Percentiles rank a stretch among this genome's conserved stretches.
phyloP scores from a whole-genome alignment of 2,329 filamentous ascomycete genomes.

The Stylonectria norvegica region DNA sequence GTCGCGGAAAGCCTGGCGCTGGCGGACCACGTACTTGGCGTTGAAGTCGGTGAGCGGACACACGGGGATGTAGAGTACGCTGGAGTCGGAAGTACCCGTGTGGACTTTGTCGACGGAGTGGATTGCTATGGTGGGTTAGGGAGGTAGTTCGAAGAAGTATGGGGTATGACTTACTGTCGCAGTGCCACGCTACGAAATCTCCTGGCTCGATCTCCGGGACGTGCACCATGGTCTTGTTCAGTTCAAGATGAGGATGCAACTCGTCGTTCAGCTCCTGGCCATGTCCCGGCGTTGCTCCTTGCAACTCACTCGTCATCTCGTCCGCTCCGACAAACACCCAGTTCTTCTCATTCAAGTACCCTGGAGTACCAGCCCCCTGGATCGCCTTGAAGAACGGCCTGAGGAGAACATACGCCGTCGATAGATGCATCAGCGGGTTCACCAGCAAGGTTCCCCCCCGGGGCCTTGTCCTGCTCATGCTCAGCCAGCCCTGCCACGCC shows the following conservation, averaged over 20 bases:
- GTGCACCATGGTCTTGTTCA: conserved; percentile 65
- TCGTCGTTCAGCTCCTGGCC: conserved; percentile 65
- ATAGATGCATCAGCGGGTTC: conserved; percentile 71
- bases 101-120: conserved; percentile 84
- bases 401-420: conserved; percentile 76
- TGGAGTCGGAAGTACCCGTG: conserved; percentile 67
- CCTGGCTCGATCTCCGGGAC: conserved; percentile 67
- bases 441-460: conserved; percentile 78
- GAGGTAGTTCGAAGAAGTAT: background rate
- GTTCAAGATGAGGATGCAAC: conserved; percentile 70
- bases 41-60: conserved; percentile 77
- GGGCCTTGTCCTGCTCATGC: conserved; percentile 69
- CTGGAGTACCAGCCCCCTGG: conserved; percentile 20
- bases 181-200: conserved; percentile 83
- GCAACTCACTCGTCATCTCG: conserved; percentile 57
- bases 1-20: conserved; percentile 66
- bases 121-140: conserved; percentile 45
- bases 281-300: conserved; percentile 66
- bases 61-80: conserved; percentile 84
- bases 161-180: conserved; percentile 53
- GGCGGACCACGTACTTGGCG: conserved; percentile 64
- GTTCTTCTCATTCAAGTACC: conserved; percentile 51
- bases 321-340: conserved; percentile 53
- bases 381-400: conserved; percentile 74
- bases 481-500: conserved; percentile 87